Percentiles rank a stretch among this genome's conserved stretches.
Conservation (phyloP, 2,329 filamentous ascomycete genomes). For the Colletotrichum kahawae region DNA sequence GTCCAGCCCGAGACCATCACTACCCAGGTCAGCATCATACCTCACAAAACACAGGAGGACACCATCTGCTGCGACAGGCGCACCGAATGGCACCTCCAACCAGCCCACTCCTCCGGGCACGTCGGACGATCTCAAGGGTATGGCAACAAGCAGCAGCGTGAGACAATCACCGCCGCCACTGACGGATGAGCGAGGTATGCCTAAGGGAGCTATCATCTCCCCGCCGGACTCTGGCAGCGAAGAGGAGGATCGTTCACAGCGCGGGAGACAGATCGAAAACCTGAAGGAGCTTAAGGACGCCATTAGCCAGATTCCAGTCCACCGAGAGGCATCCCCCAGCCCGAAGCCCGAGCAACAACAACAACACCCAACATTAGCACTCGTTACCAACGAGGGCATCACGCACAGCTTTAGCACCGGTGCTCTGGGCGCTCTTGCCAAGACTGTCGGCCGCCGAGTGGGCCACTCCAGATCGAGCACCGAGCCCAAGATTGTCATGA, state of each 20-base stretch:
- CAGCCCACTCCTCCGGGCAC: constrained; percentile 55
- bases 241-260: constrained; percentile 61
- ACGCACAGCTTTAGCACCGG: constrained; percentile 55
- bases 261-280: constrained; percentile 55
- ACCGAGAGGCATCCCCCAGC: constrained; percentile 62
- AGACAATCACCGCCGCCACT: constrained; percentile 85
- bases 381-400: constrained; percentile 38
- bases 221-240: constrained; percentile 93
- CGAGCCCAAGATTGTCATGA: constrained; percentile 55
- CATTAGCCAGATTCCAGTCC: constrained; percentile 78
- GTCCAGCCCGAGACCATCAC: constrained; percentile 52
- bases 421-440: constrained; percentile 46
- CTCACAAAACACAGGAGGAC: constrained; percentile 68
- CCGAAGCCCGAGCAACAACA: constrained; percentile 7
- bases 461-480: constrained; percentile 61
- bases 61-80: constrained; percentile 44
- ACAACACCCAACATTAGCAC: constrained; percentile 27
- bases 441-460: constrained; percentile 42
- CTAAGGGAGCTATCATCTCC: constrained; percentile 84
- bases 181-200: constrained; percentile 74
- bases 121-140: constrained; percentile 53
- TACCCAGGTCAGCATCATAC: constrained; percentile 71
- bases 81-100: constrained; percentile 33
- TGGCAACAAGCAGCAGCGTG: constrained; percentile 63
- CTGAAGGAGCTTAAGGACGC: constrained; percentile 79